Conservation (phyloP, 192 early-diverging fungal genomes). For the Rhizophagus clarus region DNA sequence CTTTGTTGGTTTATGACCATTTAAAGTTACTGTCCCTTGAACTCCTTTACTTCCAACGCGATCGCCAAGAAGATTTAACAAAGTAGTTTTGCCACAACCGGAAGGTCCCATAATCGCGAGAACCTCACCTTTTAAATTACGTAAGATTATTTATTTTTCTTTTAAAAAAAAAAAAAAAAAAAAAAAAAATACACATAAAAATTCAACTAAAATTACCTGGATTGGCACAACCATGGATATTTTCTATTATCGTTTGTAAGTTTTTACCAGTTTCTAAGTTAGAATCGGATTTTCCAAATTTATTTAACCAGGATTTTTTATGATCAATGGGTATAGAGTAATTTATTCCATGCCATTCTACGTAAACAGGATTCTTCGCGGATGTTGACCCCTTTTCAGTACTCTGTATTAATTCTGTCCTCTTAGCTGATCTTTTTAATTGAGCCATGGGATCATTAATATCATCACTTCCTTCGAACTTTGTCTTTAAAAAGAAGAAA, state of each 20-base stretch:
- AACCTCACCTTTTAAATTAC: slow-evolving; percentile 30
- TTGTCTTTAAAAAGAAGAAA: background rate
- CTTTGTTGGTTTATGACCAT: slow-evolving; percentile 14
- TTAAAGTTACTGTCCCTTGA: slow-evolving; percentile 15
- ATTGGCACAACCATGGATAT: slow-evolving; percentile 29
- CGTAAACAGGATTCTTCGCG: slow-evolving; percentile 1
- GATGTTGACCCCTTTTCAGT: background rate
- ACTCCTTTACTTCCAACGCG: slow-evolving; percentile 48
- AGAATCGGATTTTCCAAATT: background rate
- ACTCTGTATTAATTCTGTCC: slow-evolving; percentile 12
- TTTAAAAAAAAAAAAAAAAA: no score
- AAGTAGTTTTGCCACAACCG: slow-evolving; percentile 60
- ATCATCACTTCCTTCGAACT: background rate
- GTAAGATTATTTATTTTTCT: background rate
- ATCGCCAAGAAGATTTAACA: slow-evolving; percentile 64
- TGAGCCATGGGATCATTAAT: background rate
- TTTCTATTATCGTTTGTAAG: background rate
- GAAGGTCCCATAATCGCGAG: slow-evolving; percentile 68
- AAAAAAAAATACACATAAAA: no score
- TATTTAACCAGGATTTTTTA: background rate
- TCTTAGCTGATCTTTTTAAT: background rate
- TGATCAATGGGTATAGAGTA: background rate
- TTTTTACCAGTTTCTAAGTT: background rate
- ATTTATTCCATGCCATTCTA: slow-evolving; percentile 16
- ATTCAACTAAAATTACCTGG: background rate